Conservation (phyloP, 192 early-diverging fungal species). For the Entophlyctis helioformis region DNA sequence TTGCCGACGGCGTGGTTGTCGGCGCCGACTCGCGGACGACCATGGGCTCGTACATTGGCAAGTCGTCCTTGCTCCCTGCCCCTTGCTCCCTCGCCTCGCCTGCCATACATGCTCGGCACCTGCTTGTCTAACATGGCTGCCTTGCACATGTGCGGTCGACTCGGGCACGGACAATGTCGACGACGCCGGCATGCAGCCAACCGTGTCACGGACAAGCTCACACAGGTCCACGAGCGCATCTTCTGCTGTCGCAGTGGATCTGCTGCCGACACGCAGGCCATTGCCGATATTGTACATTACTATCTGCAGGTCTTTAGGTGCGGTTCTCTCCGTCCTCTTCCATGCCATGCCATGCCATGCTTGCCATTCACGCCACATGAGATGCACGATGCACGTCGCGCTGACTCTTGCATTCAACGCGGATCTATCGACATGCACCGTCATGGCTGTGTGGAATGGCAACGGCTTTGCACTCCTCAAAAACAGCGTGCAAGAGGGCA, state of each 20-base stretch:
- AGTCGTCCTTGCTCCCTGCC: not conserved
- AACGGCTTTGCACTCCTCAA: too few species aligned
- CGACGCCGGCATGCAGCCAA: constrained; percentile 53
- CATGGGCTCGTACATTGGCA: constrained; percentile 84
- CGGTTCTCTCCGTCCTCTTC: constrained; percentile 7
- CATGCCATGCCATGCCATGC: too few species aligned
- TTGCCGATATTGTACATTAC: constrained; percentile 96
- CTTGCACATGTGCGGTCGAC: not conserved
- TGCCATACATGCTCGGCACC: too few species aligned
- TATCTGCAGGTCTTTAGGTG: constrained; percentile 87
- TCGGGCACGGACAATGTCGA: not conserved
- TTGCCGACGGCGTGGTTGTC: constrained; percentile 83
- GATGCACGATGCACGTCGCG: too few species aligned
- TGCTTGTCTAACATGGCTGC: not conserved
- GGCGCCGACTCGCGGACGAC: constrained; percentile 97
- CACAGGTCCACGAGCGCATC: constrained; percentile 85
- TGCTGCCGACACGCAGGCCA: constrained; percentile 96
- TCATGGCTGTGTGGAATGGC: too few species aligned
- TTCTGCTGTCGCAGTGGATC: constrained; percentile 97
- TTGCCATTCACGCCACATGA: too few species aligned
- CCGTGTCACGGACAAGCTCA: constrained; percentile 96
- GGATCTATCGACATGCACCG: too few species aligned
- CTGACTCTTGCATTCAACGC: too few species aligned
- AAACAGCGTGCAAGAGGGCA: constrained; percentile 66
- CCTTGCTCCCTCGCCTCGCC: too few species aligned